Conservation (phyloP, 2,329 filamentous ascomycete species). For the Colletotrichum sojae region DNA sequence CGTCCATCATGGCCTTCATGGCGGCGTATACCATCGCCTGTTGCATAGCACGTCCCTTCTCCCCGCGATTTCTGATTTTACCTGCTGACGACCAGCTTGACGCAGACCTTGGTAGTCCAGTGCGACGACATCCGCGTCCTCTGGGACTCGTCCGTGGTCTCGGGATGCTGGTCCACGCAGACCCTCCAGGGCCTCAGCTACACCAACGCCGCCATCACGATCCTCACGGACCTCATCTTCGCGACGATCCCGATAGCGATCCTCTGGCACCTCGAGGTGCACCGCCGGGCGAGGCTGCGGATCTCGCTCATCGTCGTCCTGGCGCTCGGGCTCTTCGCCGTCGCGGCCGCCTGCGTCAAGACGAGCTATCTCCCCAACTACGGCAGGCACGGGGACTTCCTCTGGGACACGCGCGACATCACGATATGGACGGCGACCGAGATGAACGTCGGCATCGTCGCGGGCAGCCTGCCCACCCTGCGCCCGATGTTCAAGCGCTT, state of each 20-base stretch:
- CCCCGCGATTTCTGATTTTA: too few species aligned
- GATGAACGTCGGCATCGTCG: slow-evolving; percentile 55
- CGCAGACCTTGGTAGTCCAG: slow-evolving; percentile 60
- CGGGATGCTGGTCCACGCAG: slow-evolving; percentile 57
- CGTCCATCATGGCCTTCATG: slow-evolving; percentile 55
- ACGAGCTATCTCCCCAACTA: slow-evolving; percentile 53
- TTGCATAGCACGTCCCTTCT: slow-evolving; percentile 51
- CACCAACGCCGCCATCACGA: slow-evolving; percentile 55
- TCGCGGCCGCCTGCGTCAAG: slow-evolving; percentile 58
- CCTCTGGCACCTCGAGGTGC: slow-evolving; percentile 58
- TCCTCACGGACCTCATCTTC: slow-evolving; percentile 56
- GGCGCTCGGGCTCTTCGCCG: slow-evolving; percentile 60
- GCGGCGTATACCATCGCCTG: slow-evolving; percentile 49
- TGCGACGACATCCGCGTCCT: slow-evolving; percentile 60
- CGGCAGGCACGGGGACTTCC: slow-evolving; percentile 56
- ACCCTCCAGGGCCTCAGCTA: slow-evolving; percentile 60
- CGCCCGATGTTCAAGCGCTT: slow-evolving; percentile 53
- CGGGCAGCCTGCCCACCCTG: slow-evolving; percentile 52
- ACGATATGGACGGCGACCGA: slow-evolving; percentile 62
- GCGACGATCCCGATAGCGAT: slow-evolving; percentile 56
- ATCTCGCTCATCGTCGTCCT: slow-evolving; percentile 57
- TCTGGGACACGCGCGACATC: slow-evolving; percentile 62
- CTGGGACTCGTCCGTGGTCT: slow-evolving; percentile 58
- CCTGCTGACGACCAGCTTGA: too few species aligned
- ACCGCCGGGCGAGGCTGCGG: slow-evolving; percentile 52